Conservation (phyloP, 148 eudicot species). For the Tetragonia tetragonoides region DNA sequence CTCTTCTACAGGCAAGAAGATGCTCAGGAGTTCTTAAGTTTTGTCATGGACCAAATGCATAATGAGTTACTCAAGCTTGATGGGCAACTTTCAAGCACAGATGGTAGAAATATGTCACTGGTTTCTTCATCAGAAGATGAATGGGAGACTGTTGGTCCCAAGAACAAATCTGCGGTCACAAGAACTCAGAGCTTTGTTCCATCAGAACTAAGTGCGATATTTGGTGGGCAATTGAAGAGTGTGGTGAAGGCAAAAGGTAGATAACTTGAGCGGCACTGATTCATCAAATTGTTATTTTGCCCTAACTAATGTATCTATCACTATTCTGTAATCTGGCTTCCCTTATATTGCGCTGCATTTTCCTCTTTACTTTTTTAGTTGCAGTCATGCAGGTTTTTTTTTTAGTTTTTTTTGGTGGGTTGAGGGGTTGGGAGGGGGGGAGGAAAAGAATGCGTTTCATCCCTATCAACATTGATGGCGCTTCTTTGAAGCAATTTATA, state of each 20-base stretch:
- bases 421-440: too few relatives aligned
- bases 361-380: too few relatives aligned
- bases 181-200: constrained; percentile 76
- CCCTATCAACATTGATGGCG: neutral
- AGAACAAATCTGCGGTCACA: constrained; percentile 77
- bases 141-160: constrained; percentile 94
- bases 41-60: constrained; percentile 91
- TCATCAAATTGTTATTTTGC: neutral
- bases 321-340: too few relatives aligned
- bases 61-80: constrained; percentile 89
- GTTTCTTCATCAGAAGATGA: constrained; percentile 73
- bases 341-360: too few relatives aligned
- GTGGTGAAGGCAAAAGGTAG: constrained; percentile 79
- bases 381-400: too few relatives aligned
- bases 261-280: neutral
- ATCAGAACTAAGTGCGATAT: constrained; percentile 62
- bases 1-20: constrained; percentile 84
- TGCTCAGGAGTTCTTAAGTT: constrained; percentile 96
- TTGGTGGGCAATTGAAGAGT: constrained; percentile 75
- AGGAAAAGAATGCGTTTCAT: neutral
- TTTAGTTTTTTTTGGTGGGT: too few relatives aligned
- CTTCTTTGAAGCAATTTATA: neutral
- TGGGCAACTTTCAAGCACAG: constrained; percentile 46
- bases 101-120: constrained; percentile 48
- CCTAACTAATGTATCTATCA: neutral